Conservation (phyloP, 176 grass and related monocot genomes). For the Aegilops speltoides region DNA sequence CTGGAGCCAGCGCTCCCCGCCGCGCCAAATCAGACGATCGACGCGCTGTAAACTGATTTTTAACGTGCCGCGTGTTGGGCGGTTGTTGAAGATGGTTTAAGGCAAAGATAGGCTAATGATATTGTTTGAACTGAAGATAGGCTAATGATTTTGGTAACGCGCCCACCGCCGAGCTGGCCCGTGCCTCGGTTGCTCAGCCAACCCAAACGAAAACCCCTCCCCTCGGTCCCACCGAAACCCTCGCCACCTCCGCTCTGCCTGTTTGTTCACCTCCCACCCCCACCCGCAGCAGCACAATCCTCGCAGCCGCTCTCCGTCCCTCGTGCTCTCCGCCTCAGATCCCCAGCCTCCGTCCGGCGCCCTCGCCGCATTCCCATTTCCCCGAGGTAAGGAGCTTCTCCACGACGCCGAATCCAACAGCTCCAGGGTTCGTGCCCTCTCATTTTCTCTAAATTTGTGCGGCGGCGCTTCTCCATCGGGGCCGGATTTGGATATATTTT, state of each 20-base stretch:
- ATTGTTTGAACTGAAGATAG: no score
- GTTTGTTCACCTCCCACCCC: not conserved
- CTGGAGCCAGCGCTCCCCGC: no score
- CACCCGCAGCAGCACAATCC: not conserved
- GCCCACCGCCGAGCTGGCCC: no score
- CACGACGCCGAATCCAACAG: not conserved
- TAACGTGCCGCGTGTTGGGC: no score
- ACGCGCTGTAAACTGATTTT: no score
- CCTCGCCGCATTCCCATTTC: not conserved
- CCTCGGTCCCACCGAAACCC: constrained; percentile 13
- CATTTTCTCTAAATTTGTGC: not conserved
- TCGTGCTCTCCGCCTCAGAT: constrained; percentile 17
- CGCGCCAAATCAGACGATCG: no score
- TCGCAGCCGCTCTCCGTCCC: not conserved
- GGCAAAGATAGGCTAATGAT: no score
- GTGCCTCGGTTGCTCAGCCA: not conserved
- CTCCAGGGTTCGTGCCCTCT: not conserved
- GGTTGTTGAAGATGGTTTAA: no score
- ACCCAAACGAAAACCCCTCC: not conserved
- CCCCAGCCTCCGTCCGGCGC: not conserved
- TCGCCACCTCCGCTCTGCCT: not conserved
- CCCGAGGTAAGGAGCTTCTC: not conserved
- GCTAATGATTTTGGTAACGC: no score
- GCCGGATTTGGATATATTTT: not conserved
- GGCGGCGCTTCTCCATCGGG: not conserved